These are phyloP conservation scores for Metarhizium humberi DNA, from an alignment of 2,329 filamentous ascomycete species.

Conservation along the genomic window DNA sequence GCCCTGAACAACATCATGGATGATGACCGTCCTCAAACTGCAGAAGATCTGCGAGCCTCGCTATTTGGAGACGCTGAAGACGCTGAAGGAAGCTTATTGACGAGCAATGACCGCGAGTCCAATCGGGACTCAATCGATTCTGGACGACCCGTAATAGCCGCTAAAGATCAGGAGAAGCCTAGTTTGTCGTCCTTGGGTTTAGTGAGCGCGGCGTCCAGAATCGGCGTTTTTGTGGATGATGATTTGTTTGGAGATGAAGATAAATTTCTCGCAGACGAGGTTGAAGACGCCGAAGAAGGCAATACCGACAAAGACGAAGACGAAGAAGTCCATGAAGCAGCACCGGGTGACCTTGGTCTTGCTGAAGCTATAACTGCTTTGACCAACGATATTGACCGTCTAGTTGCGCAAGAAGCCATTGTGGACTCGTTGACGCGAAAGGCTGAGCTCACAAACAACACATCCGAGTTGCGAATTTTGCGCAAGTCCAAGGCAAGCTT, in stretches of 20 bases:
- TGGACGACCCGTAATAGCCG: conserved; percentile 15
- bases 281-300: conserved; percentile 58
- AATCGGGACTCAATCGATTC: conserved; percentile 53
- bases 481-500: conserved; percentile 91
- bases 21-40: conserved; percentile 55
- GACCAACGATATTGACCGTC: conserved; percentile 83
- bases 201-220: conserved; percentile 76
- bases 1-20: conserved; percentile 90
- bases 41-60: conserved; percentile 56
- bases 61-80: conserved; percentile 42
- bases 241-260: conserved; percentile 88
- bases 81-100: conserved; percentile 38
- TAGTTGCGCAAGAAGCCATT: conserved; percentile 80
- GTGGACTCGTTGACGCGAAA: conserved; percentile 88
- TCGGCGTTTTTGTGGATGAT: conserved; percentile 88
- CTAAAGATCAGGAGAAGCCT: conserved; percentile 56
- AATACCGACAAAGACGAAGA: conserved; percentile 47
- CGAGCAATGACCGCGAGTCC: conserved; percentile 49
- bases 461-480: conserved; percentile 81
- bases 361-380: conserved; percentile 86
- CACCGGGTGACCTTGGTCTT: conserved; percentile 84
- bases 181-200: conserved; percentile 87
- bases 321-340: conserved; percentile 87
- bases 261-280: conserved; percentile 77
- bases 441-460: conserved; percentile 95